These are phyloP conservation scores for Dryas octopetala DNA, from an alignment of 306 rosid genomes.

Conservation along the genomic window DNA sequence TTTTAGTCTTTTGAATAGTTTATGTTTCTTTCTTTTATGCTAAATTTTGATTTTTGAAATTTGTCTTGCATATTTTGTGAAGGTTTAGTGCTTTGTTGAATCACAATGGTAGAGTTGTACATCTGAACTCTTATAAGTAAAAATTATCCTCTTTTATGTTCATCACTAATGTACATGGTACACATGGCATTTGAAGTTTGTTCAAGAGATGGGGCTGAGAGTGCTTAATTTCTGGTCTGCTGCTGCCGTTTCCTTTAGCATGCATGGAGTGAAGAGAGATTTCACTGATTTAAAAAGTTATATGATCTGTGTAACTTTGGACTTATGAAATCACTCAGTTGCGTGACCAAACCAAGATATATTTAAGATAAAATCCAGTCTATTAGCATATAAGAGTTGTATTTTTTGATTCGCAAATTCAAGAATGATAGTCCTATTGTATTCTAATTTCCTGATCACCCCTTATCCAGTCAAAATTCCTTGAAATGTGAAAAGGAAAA, in stretches of 20 bases:
- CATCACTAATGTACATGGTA: background rate
- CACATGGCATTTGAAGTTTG: conserved; percentile 2
- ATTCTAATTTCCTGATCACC: background rate
- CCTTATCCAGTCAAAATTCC: background rate
- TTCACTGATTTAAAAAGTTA: background rate
- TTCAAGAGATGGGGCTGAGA: background rate
- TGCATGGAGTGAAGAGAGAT: background rate
- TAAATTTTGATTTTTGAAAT: background rate
- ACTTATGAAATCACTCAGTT: conserved; percentile 4
- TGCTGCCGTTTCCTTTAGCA: background rate
- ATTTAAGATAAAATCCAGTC: background rate
- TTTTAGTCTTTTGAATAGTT: background rate
- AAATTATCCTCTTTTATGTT: background rate
- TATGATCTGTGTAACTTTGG: background rate
- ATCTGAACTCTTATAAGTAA: background rate
- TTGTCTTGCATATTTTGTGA: background rate
- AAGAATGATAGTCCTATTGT: background rate
- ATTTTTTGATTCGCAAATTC: background rate
- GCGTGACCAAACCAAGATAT: background rate
- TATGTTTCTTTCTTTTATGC: background rate
- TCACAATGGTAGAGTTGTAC: background rate
- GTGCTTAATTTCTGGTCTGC: background rate
- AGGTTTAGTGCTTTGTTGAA: background rate
- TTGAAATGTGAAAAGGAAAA: too few relatives aligned
- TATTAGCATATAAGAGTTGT: background rate